Conservation (phyloP, 257 asterid species). For the Agastache rugosa region DNA sequence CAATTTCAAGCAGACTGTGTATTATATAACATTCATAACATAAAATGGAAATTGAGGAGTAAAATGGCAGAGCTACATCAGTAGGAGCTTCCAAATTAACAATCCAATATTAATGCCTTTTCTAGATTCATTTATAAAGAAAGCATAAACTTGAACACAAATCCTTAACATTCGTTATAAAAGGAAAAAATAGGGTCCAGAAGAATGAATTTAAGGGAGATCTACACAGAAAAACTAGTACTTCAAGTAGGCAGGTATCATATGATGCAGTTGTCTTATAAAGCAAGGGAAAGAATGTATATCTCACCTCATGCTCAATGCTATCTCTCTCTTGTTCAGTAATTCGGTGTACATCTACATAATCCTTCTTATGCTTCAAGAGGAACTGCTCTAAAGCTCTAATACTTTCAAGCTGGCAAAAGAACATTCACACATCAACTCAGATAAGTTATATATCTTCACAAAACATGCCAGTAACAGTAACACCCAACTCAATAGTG, state of each 20-base stretch:
- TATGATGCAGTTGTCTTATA: conserved; percentile 9
- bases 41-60: not conserved
- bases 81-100: not conserved
- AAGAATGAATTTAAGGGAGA: not conserved
- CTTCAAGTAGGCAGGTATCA: conserved; percentile 9
- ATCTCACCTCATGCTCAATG: conserved; percentile 92
- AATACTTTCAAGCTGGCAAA: conserved; percentile 75
- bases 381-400: conserved; percentile 78
- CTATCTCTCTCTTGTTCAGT: conserved; percentile 92
- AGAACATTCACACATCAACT: conserved; percentile 24
- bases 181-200: not conserved
- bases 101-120: too few relatives aligned
- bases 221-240: conserved; percentile 22
- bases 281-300: conserved; percentile 28
- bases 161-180: not conserved
- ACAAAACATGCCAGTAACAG: conserved; percentile 19
- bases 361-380: conserved; percentile 91
- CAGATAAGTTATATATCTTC: not conserved
- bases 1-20: not conserved
- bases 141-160: not conserved
- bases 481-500: not conserved
- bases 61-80: not conserved
- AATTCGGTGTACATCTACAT: conserved; percentile 82
- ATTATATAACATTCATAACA: too few relatives aligned
- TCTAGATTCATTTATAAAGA: not conserved